phyloP scores from a whole-genome alignment of 2,329 filamentous ascomycete species.

The Monosporascus cannonballus region DNA sequence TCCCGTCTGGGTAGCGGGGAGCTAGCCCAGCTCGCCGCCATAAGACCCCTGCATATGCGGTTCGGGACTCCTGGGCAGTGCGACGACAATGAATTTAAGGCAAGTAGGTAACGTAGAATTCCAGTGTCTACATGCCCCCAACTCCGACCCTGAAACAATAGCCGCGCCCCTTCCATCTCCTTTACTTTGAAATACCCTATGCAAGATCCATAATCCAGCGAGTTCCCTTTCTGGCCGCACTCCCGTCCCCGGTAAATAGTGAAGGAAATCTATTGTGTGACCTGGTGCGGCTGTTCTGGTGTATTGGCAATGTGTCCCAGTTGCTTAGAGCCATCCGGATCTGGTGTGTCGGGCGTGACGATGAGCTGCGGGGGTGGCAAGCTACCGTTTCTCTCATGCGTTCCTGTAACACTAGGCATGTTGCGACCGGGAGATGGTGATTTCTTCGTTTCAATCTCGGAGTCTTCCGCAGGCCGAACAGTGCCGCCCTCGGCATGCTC shows the following conservation, averaged over 20 bases:
- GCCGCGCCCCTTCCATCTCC: neutral
- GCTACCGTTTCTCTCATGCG: slow-evolving; percentile 6
- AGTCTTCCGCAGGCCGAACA: slow-evolving; percentile 6
- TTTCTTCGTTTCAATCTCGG: slow-evolving; percentile 5
- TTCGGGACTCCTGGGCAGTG: too few relatives aligned
- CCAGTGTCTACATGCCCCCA: too few relatives aligned
- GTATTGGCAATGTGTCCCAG: slow-evolving; percentile 32
- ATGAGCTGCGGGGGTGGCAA: slow-evolving; percentile 36
- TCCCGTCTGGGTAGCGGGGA: too few relatives aligned
- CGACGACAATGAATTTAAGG: too few relatives aligned
- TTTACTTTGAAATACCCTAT: neutral
- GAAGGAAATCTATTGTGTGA: slow-evolving; percentile 27
- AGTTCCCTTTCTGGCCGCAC: neutral
- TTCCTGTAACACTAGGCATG: slow-evolving; percentile 4
- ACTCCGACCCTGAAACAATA: neutral
- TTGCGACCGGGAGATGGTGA: slow-evolving; percentile 18
- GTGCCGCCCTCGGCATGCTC: slow-evolving; percentile 30
- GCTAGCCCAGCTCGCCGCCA: too few relatives aligned
- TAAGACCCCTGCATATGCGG: too few relatives aligned
- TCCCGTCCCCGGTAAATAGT: neutral
- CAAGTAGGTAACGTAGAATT: too few relatives aligned
- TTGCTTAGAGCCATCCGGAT: slow-evolving; percentile 35
- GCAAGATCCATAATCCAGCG: neutral
- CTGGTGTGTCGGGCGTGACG: slow-evolving; percentile 46
- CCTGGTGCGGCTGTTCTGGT: slow-evolving; percentile 27